phyloP scores from a whole-genome alignment of 331 rosid species.

The Quercus phellos region DNA sequence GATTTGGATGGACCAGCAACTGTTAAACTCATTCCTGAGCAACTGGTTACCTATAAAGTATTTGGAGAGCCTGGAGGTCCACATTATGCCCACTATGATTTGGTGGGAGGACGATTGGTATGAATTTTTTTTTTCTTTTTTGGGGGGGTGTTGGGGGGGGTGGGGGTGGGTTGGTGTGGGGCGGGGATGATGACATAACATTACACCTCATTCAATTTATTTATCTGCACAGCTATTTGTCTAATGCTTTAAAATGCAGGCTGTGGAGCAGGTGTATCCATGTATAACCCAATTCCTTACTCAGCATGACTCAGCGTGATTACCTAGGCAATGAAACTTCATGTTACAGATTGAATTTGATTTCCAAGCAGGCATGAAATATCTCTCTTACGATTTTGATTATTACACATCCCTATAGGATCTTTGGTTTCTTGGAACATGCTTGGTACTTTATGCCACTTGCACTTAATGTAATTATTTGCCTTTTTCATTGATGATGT shows the following conservation, averaged over 20 bases:
- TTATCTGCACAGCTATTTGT: constrained; percentile 16
- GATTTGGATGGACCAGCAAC: constrained; percentile 53
- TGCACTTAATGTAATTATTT: constrained; percentile 9
- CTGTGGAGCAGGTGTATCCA: constrained; percentile 81
- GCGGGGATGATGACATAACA: too few relatives aligned
- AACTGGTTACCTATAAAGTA: constrained; percentile 68
- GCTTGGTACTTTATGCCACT: constrained; percentile 1
- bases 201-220: background rate
- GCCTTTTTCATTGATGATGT: background rate
- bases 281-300: constrained; percentile 67
- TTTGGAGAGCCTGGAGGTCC: constrained; percentile 81
- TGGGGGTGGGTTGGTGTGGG: too few relatives aligned
- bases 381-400: constrained; percentile 1
- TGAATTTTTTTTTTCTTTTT: background rate
- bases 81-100: constrained; percentile 97
- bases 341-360: background rate
- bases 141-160: too few relatives aligned
- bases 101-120: constrained; percentile 98
- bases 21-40: constrained; percentile 67
- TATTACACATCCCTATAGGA: background rate
- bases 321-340: background rate
- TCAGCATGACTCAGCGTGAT: constrained; percentile 43
- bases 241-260: constrained; percentile 48
- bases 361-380: constrained; percentile 22
- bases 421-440: background rate